A percentile compares a stretch with the other conserved stretches of the same genome.
These are phyloP conservation scores for Zychaea mexicana DNA, from an alignment of 371 early-diverging fungal species.

Conservation along the genomic window DNA sequence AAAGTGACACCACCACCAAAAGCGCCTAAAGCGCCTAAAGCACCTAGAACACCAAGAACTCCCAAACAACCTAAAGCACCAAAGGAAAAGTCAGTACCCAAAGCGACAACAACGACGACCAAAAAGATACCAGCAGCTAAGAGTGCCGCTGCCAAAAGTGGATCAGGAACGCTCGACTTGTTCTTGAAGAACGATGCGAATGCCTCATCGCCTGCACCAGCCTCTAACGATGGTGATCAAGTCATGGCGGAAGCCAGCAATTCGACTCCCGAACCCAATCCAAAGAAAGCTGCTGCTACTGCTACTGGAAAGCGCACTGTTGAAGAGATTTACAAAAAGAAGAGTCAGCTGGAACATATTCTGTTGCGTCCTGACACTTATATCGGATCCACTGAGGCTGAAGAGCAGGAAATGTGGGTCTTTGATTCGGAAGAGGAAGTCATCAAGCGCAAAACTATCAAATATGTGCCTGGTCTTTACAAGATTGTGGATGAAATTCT, in stretches of 20 bases:
- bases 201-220: not conserved
- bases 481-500: slow-evolving; percentile 99
- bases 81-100: not conserved
- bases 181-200: not conserved
- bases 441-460: slow-evolving; percentile 78
- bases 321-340: slow-evolving; percentile 98
- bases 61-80: not conserved
- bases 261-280: not conserved
- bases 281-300: not conserved
- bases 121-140: not conserved
- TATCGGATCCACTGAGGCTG: slow-evolving; percentile 96
- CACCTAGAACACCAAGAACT: not conserved
- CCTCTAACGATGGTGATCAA: not conserved
- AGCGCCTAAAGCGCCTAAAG: not conserved
- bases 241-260: not conserved
- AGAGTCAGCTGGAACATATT: slow-evolving; percentile 99
- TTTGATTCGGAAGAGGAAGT: slow-evolving; percentile 63
- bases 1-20: not conserved
- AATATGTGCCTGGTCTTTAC: slow-evolving; percentile 97
- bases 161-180: not conserved
- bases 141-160: not conserved
- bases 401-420: slow-evolving; percentile 89
- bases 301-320: slow-evolving; percentile 53
- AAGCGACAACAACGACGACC: not conserved
- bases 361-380: slow-evolving; percentile 99